Base-by-base conservation (phyloP, 768 basidiomycete species). In the Leccinellum rugosiceps region DNA sequence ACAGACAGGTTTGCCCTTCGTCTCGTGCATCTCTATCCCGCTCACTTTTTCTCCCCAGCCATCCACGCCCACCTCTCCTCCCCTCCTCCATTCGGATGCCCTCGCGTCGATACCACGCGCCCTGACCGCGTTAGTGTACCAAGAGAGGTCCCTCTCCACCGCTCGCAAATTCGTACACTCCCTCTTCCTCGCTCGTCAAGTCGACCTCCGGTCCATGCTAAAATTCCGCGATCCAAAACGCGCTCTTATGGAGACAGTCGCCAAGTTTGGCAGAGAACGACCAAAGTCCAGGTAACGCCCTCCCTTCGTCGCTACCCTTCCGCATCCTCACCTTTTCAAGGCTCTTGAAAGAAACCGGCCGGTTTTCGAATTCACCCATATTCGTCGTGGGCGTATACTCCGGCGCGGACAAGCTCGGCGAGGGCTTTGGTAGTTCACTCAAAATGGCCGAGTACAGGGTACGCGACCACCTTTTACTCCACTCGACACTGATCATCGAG, bases 311-410 rank as follows among this genome's bases (percentile, higher is more conserved):
- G 21, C 11, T 11, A 3, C 21, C 1, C 5, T 11, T 21, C 17
- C 21, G 6, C 4, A 23, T 13, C 4, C 52, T 62, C 43, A 60
- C 3, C 19, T 15, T 25, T 15, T 32, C 57, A 94, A 41, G 94
- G 70, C 73, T 99, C 53, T 76, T 99, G 57, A 93, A 89, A 68
- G 95, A 98, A 72, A 94, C 94, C 0, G 97, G 97, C 68, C 88
- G 94, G 47, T 86, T 85, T 63, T 90, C 92, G 1, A 90, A 91
- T 64, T 87, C 93, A 3, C 95, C 97, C 1, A 81, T 95, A 38
- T 99, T 90, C 72, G 89, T 97, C n/a, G 88, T 96, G n/a, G 97
- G 94, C 17, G 88, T 97, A 58, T 98, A 83, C 71, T 91, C 86
- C 23, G 93, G 86, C 41, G 78, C 74, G 57, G 91, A 84, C 70